Evolutionary conservation across 2,329 filamentous ascomycete genomes (phyloP).

Genomic region (Hypocreales sp.): DNA sequence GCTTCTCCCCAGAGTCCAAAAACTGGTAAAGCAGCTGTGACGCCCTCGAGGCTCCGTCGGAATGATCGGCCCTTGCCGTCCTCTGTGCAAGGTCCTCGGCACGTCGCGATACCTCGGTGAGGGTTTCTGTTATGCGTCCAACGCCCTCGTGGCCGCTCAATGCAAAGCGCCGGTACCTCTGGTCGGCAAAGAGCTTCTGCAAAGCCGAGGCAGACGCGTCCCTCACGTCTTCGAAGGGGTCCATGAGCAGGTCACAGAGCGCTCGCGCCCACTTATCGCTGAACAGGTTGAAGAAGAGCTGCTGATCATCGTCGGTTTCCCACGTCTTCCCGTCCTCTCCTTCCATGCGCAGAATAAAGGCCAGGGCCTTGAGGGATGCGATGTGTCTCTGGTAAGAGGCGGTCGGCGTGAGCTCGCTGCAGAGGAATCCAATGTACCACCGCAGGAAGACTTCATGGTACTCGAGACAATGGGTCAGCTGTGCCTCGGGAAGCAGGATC

Average conservation of each 20-base stretch:
- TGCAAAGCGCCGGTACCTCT: constrained; percentile 14
- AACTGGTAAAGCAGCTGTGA: constrained; percentile 55
- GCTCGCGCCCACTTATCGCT: constrained; percentile 40
- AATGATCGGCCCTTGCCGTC: constrained; percentile 79
- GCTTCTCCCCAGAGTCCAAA: constrained; percentile 24
- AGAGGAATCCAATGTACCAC: constrained; percentile 62
- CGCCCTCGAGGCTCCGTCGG: constrained; percentile 73
- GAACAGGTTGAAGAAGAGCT: constrained; percentile 23
- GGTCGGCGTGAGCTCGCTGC: constrained; percentile 59
- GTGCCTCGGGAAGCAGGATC: constrained; percentile 20
- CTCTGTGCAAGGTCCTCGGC: constrained; percentile 44
- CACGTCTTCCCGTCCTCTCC: constrained; percentile 34
- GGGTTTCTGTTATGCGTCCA: constrained; percentile 12
- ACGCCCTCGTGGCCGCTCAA: constrained; percentile 5
- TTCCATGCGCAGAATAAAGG: constrained; percentile 51
- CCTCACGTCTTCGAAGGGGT: constrained; percentile 88
- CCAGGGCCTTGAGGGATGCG: constrained; percentile 57
- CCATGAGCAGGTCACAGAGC: constrained; percentile 65
- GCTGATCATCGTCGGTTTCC: constrained; percentile 22
- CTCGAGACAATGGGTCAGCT: constrained; percentile 22
- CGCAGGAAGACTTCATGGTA: constrained; percentile 49
- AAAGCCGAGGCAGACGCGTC: constrained; percentile 37
- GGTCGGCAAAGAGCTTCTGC: constrained; percentile 27
- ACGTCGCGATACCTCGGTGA: constrained; percentile 31
- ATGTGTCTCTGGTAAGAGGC: constrained; percentile 85